A percentile compares a stretch with the other conserved stretches of the same genome.
Evolutionary conservation across 2,329 filamentous ascomycete species (phyloP).

Genomic region (Juglanconis sp.): DNA sequence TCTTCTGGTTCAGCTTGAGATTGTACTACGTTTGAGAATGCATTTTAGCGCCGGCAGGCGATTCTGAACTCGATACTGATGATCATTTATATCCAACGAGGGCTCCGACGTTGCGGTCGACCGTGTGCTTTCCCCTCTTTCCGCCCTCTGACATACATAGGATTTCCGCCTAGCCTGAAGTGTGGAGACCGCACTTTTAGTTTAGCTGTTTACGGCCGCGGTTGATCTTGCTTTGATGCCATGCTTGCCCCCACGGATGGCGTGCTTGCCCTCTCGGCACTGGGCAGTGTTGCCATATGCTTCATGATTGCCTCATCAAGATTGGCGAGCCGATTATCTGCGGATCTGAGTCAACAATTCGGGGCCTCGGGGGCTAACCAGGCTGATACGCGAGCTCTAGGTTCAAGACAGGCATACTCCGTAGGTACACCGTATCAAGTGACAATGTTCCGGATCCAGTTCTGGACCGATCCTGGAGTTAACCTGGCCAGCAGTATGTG

Average conservation of each 20-base stretch:
- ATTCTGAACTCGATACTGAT: too few relatives aligned
- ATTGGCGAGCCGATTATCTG: neutral
- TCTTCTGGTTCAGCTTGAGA: too few relatives aligned
- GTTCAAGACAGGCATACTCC: neutral
- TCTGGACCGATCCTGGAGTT: neutral
- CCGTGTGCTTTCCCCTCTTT: too few relatives aligned
- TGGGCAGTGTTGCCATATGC: constrained; percentile 4
- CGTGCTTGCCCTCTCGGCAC: constrained; percentile 1
- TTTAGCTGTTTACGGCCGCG: neutral
- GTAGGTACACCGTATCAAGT: neutral
- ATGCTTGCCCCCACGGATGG: constrained; percentile 4
- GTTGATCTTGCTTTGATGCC: neutral
- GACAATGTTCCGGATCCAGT: neutral
- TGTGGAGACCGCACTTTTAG: neutral
- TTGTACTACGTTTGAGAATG: too few relatives aligned
- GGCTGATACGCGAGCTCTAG: neutral
- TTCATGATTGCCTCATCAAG: constrained; percentile 6
- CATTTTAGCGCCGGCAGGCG: too few relatives aligned
- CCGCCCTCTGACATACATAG: neutral
- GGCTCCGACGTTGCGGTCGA: too few relatives aligned
- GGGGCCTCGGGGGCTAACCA: neutral
- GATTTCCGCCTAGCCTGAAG: neutral
- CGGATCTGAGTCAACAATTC: neutral
- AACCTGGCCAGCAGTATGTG: neutral
- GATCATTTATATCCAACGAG: too few relatives aligned